Evolutionary conservation across 495 filamentous ascomycete species (phyloP).

Genomic region (Aspergillus affinis): DNA sequence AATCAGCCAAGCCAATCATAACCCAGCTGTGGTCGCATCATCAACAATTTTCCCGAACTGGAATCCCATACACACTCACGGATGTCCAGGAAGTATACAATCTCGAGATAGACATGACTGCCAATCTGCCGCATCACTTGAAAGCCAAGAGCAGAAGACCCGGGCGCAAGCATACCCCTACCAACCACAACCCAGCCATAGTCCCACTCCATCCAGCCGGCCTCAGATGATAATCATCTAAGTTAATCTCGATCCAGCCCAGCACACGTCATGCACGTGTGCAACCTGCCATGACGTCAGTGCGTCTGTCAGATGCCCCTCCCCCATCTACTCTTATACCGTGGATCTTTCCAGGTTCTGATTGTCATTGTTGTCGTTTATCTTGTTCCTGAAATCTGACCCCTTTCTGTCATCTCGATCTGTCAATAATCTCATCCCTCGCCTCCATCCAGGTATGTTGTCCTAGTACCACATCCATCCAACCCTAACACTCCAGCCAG

Average conservation of each 20-base stretch:
- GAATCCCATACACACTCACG: background rate
- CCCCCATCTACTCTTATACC: background rate
- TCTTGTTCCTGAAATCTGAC: background rate
- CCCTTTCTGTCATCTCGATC: background rate
- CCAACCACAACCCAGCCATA: background rate
- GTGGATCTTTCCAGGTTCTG: background rate
- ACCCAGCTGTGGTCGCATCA: background rate
- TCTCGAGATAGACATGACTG: no score
- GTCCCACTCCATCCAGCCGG: background rate
- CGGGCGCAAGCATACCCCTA: background rate
- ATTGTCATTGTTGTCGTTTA: background rate
- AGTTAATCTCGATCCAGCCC: constrained; percentile 4
- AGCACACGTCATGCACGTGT: constrained; percentile 12
- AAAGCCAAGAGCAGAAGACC: background rate
- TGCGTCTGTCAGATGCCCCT: constrained; percentile 1
- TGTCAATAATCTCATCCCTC: no score
- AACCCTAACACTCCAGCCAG: background rate
- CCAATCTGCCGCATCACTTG: no score
- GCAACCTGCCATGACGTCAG: constrained; percentile 9
- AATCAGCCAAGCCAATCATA: no score
- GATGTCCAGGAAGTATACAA: no score
- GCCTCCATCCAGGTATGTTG: background rate
- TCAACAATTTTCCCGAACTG: background rate
- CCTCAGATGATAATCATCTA: background rate
- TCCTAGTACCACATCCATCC: background rate